Conservation (phyloP, 495 filamentous ascomycete genomes). For the Podospora pseudocomata region DNA sequence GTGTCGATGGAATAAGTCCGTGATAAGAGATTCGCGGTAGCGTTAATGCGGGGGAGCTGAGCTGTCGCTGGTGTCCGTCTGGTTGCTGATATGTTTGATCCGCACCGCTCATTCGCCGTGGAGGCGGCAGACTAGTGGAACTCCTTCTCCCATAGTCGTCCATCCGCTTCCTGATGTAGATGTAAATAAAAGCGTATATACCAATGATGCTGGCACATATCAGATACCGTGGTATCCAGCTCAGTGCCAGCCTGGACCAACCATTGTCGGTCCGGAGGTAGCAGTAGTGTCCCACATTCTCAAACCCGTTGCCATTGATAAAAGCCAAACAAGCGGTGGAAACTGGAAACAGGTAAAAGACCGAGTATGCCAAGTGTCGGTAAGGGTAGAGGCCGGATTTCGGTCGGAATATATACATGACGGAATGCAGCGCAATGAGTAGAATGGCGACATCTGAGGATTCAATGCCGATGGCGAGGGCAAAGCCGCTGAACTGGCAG, state of each 20-base stretch:
- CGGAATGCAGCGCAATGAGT: constrained; percentile 67
- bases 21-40: constrained; percentile 40
- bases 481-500: constrained; percentile 66
- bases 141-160: constrained; percentile 30
- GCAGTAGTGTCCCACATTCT: constrained; percentile 61
- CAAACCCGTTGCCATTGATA: constrained; percentile 53
- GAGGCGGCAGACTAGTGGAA: constrained; percentile 20
- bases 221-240: constrained; percentile 70
- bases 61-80: background rate
- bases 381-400: constrained; percentile 64
- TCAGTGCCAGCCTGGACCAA: constrained; percentile 63
- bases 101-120: constrained; percentile 1
- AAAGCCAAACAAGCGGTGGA: constrained; percentile 61
- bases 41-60: constrained; percentile 16
- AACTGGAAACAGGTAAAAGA: constrained; percentile 55
- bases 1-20: constrained; percentile 37
- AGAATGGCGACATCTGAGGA: constrained; percentile 66
- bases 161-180: constrained; percentile 52
- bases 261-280: constrained; percentile 59
- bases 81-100: background rate
- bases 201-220: constrained; percentile 58
- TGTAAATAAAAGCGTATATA: constrained; percentile 64
- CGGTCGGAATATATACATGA: constrained; percentile 62
- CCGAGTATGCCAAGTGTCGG: constrained; percentile 51
- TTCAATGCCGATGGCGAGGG: constrained; percentile 60